A percentile compares a stretch with the other conserved stretches of the same genome.
Conservation (phyloP, 2,329 filamentous ascomycete genomes). For the Colletotrichum theobromicola region DNA sequence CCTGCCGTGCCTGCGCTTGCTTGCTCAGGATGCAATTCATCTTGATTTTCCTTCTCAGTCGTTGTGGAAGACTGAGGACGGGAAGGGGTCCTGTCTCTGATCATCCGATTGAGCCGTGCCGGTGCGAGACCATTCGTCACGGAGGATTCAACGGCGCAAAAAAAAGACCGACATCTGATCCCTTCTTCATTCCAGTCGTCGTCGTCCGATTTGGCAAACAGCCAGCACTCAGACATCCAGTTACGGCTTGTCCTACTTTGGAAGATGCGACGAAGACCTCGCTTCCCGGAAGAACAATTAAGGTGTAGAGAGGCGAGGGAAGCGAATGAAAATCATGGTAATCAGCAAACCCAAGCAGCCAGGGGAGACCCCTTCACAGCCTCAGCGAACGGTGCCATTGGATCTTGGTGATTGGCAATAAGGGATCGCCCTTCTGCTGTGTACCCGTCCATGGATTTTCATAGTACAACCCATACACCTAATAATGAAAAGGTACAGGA, state of each 20-base stretch:
- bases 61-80: not conserved
- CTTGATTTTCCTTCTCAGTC: not conserved
- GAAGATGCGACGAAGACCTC: not conserved
- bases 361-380: conserved; percentile 9
- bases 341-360: conserved; percentile 1
- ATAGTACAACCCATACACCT: conserved; percentile 3
- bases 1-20: not conserved
- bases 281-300: not conserved
- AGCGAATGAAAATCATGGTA: conserved; percentile 17
- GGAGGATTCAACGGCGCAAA: not conserved
- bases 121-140: not conserved
- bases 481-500: not conserved
- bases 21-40: not conserved
- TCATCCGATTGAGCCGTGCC: not conserved
- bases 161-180: not conserved
- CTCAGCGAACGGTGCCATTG: conserved; percentile 7
- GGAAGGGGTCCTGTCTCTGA: not conserved
- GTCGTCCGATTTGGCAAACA: not conserved
- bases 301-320: not conserved
- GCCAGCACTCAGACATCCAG: not conserved
- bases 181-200: conserved; percentile 4
- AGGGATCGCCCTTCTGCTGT: not conserved
- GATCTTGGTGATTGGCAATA: conserved; percentile 7
- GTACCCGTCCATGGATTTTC: conserved; percentile 5
- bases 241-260: not conserved